A percentile compares a stretch with the other conserved stretches of the same genome.
phyloP scores from a whole-genome alignment of 1,284 basidiomycete species.

The Fomitopsis palustris region DNA sequence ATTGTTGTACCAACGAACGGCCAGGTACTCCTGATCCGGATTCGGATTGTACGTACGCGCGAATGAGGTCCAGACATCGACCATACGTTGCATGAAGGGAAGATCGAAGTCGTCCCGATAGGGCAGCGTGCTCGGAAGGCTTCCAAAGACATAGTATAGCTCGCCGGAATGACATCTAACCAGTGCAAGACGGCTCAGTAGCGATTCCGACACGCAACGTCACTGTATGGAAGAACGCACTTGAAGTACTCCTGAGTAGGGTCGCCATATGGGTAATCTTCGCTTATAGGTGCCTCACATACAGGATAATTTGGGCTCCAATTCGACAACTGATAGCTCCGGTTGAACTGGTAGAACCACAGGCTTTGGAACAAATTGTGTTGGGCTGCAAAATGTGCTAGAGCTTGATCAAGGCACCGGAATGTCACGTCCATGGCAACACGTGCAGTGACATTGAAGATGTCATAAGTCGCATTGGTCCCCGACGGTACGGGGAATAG shows the following conservation, averaged over 20 bases:
- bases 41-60: constrained; percentile 39
- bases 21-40: constrained; percentile 32
- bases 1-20: constrained; percentile 28
- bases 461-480: constrained; percentile 27
- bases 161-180: constrained; percentile 33
- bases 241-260: constrained; percentile 30
- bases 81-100: constrained; percentile 32
- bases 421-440: constrained; percentile 34
- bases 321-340: constrained; percentile 32
- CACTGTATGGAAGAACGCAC: constrained; percentile 11
- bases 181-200: too few species aligned
- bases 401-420: constrained; percentile 39
- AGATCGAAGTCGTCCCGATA: constrained; percentile 38
- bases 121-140: constrained; percentile 28
- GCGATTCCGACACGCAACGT: too few species aligned
- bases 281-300: constrained; percentile 32
- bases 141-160: constrained; percentile 37
- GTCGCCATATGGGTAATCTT: constrained; percentile 32
- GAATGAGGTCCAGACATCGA: constrained; percentile 38
- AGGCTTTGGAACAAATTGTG: constrained; percentile 30
- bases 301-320: constrained; percentile 34
- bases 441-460: constrained; percentile 35
- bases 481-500: constrained; percentile 29
- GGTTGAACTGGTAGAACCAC: constrained; percentile 37
- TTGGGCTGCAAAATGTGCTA: constrained; percentile 28